Conservation (phyloP, 306 rosid genomes). For the Dicorynia guianensis region DNA sequence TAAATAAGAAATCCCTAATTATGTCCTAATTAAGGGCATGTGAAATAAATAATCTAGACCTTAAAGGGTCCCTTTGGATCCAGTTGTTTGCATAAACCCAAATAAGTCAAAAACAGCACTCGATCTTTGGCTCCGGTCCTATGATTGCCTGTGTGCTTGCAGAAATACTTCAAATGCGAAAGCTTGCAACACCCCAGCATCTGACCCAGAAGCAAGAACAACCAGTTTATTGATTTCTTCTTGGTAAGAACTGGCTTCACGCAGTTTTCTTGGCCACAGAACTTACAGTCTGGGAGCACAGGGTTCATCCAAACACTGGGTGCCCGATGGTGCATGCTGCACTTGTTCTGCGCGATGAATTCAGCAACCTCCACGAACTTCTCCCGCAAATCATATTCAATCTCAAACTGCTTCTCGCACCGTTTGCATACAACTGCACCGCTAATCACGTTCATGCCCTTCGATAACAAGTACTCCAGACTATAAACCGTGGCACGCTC, state of each 20-base stretch:
- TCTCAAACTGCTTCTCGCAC: conserved; percentile 30
- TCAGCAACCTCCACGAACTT: conserved; percentile 32
- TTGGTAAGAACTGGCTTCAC: conserved; percentile 41
- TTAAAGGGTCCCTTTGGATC: conserved; percentile 49
- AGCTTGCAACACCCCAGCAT: conserved; percentile 55
- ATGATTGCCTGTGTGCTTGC: conserved; percentile 52
- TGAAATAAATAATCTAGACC: background rate
- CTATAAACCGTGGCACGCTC: conserved; percentile 41
- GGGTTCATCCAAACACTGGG: conserved; percentile 50
- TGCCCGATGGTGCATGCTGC: conserved; percentile 39
- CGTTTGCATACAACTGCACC: conserved; percentile 52
- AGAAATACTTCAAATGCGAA: conserved; percentile 55
- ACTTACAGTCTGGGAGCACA: conserved; percentile 33
- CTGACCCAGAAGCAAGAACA: conserved; percentile 63
- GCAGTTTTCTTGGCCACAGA: conserved; percentile 35
- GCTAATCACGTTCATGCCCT: background rate
- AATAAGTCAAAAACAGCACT: conserved; percentile 50
- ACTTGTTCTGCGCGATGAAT: conserved; percentile 2
- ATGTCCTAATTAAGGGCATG: background rate
- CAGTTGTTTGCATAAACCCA: conserved; percentile 59
- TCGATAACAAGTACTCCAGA: background rate
- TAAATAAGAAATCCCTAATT: too few relatives aligned
- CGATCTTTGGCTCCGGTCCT: conserved; percentile 62
- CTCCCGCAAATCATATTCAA: conserved; percentile 15
- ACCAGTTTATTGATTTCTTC: conserved; percentile 54